These are phyloP conservation scores for Geosmithia morbida DNA, from an alignment of 2,329 filamentous ascomycete species.

Conservation along the genomic window DNA sequence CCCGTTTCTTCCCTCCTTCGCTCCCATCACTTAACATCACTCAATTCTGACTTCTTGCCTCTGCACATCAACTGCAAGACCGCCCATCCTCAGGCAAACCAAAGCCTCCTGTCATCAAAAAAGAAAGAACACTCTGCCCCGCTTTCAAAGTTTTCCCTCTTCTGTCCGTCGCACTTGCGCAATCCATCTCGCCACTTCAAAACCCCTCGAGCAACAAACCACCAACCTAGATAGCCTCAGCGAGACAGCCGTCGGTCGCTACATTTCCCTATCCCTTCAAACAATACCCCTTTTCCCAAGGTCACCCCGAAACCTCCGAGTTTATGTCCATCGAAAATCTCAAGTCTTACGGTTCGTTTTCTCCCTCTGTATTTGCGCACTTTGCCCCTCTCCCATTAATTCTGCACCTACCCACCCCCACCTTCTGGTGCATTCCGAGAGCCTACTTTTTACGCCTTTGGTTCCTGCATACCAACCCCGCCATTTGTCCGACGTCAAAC, in stretches of 20 bases:
- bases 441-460: background rate
- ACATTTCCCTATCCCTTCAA: background rate
- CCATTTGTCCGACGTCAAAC: background rate
- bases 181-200: background rate
- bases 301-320: conserved; percentile 53
- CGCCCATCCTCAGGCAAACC: background rate
- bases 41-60: background rate
- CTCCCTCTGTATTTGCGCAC: conserved; percentile 1
- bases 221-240: background rate
- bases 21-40: background rate
- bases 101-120: background rate
- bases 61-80: background rate
- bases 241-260: conserved; percentile 3
- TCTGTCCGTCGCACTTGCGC: background rate
- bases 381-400: too few relatives aligned
- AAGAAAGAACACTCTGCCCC: background rate
- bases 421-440: background rate
- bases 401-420: background rate
- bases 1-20: background rate
- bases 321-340: conserved; percentile 99
- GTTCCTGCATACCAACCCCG: conserved; percentile 2
- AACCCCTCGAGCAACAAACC: background rate
- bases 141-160: background rate
- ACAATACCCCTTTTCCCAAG: conserved; percentile 38
- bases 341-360: conserved; percentile 74